Evolutionary conservation across 164 flowering plant species (phyloP).

Genomic region (Umbilicus rupestris): DNA sequence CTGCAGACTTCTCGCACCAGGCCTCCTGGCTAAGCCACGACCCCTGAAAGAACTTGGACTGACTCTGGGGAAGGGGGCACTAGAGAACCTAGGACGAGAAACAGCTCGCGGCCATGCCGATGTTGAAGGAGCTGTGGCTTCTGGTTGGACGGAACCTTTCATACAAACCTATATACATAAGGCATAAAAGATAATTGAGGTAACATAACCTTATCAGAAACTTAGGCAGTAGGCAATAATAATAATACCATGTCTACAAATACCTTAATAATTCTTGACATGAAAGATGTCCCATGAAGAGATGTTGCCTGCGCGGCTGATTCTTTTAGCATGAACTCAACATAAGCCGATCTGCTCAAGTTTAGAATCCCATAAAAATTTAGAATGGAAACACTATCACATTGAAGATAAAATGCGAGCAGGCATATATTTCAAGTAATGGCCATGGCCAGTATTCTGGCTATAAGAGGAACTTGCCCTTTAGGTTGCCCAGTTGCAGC

Average conservation of each 20-base stretch:
- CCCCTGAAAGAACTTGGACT: constrained; percentile 31
- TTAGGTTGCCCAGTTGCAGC: constrained; percentile 82
- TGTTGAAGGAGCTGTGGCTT: constrained; percentile 28
- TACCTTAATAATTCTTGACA: constrained; percentile 95
- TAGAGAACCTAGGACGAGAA: constrained; percentile 38
- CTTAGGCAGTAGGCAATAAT: background rate
- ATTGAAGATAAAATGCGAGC: background rate
- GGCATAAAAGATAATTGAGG: background rate
- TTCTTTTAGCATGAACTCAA: constrained; percentile 74
- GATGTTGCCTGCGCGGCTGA: constrained; percentile 79
- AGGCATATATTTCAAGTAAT: background rate
- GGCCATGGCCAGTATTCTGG: background rate
- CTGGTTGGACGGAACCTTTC: constrained; percentile 41
- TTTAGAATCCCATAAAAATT: constrained; percentile 2
- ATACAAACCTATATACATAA: constrained; percentile 54
- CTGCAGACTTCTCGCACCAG: constrained; percentile 71
- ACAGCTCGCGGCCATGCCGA: constrained; percentile 35
- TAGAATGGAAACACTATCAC: background rate
- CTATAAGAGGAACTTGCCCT: constrained; percentile 41
- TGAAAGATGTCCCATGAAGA: constrained; percentile 81
- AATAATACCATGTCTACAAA: background rate
- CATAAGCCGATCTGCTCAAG: constrained; percentile 66
- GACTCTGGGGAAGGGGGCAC: constrained; percentile 53
- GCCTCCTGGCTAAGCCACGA: constrained; percentile 41
- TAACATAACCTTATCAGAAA: background rate